These are phyloP conservation scores for Aegilops speltoides DNA, from an alignment of 176 grass and related monocot genomes.

Conservation along the genomic window DNA sequence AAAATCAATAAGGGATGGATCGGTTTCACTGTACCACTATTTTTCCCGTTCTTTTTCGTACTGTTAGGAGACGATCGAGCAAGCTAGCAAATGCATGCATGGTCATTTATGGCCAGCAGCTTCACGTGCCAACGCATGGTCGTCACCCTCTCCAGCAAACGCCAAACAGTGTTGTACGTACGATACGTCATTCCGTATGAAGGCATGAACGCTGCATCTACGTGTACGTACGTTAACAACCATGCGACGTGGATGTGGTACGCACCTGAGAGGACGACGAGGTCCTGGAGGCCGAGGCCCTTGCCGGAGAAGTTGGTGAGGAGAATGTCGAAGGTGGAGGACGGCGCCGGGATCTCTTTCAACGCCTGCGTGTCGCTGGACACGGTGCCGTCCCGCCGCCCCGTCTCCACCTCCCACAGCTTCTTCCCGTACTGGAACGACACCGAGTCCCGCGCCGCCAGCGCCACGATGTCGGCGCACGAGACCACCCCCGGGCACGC, in stretches of 20 bases:
- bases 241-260: too few relatives aligned
- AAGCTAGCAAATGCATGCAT: background rate
- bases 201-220: background rate
- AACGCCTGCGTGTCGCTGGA: conserved; percentile 28
- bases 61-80: background rate
- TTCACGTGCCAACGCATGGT: background rate
- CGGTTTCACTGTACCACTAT: too few relatives aligned
- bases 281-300: conserved; percentile 42
- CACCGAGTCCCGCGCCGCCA: conserved; percentile 44
- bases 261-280: conserved; percentile 59
- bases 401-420: conserved; percentile 56
- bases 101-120: background rate
- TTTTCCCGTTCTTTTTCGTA: too few relatives aligned
- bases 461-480: conserved; percentile 48
- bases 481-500: conserved; percentile 36
- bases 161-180: too few relatives aligned
- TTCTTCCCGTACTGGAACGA: conserved; percentile 40
- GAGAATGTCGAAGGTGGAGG: conserved; percentile 34
- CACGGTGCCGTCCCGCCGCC: conserved; percentile 44
- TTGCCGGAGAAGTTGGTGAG: conserved; percentile 41
- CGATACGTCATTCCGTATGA: background rate
- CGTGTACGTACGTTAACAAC: background rate
- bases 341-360: conserved; percentile 32
- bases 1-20: too few relatives aligned
- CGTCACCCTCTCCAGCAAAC: too few relatives aligned